These are phyloP conservation scores for Monoraphidium neglectum DNA, from an alignment of 139 green algal species.

Conservation along the genomic window DNA sequence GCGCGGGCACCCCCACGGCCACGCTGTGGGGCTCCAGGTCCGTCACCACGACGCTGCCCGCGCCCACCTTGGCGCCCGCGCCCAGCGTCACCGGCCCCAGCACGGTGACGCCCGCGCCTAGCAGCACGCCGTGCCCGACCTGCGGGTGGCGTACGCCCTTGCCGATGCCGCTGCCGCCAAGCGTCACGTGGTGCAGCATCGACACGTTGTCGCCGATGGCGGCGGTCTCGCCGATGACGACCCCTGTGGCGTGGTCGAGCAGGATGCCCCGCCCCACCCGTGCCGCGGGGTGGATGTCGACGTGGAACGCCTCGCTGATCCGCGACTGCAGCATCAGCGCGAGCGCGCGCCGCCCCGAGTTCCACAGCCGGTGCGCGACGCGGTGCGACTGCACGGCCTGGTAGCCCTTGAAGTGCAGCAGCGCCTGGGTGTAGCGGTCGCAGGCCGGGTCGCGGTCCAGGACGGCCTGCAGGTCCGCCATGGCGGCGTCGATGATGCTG, in stretches of 20 bases:
- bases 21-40: slow-evolving; percentile 83
- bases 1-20: slow-evolving; percentile 88
- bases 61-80: slow-evolving; percentile 86
- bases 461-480: slow-evolving; percentile 77
- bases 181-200: slow-evolving; percentile 95
- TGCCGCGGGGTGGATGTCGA: slow-evolving; percentile 92
- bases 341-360: slow-evolving; percentile 56
- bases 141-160: slow-evolving; percentile 69
- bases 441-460: slow-evolving; percentile 88
- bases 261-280: slow-evolving; percentile 82
- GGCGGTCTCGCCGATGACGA: slow-evolving; percentile 96
- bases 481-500: slow-evolving; percentile 60
- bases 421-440: slow-evolving; percentile 76
- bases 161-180: slow-evolving; percentile 86
- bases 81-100: slow-evolving; percentile 82
- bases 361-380: slow-evolving; percentile 84
- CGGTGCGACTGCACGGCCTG: slow-evolving; percentile 91
- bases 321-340: slow-evolving; percentile 77
- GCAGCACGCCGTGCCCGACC: slow-evolving; percentile 86
- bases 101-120: slow-evolving; percentile 86
- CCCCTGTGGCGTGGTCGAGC: slow-evolving; percentile 92
- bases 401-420: slow-evolving; percentile 97
- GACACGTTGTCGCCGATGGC: slow-evolving; percentile 93
- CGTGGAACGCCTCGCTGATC: slow-evolving; percentile 77
- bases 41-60: slow-evolving; percentile 83